Conservation (phyloP, 2,329 filamentous ascomycete genomes). For the Cladosporium sp. region DNA sequence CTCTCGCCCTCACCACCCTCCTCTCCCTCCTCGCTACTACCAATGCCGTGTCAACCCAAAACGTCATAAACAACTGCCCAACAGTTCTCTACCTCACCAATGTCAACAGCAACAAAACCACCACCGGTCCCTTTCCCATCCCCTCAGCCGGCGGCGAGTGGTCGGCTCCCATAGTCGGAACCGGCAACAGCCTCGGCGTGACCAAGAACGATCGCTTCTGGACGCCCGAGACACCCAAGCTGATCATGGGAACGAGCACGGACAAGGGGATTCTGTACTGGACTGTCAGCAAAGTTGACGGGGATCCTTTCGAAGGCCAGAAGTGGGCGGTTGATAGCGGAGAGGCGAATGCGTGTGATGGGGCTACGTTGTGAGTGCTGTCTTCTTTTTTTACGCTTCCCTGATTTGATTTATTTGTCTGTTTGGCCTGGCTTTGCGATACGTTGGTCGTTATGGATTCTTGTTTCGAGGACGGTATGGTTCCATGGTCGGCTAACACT, state of each 20-base stretch:
- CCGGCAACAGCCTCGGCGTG: conserved; percentile 29
- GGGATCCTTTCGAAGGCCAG: conserved; percentile 24
- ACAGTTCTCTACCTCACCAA: conserved; percentile 25
- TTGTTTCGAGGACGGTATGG: not conserved
- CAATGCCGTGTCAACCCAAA: conserved; percentile 15
- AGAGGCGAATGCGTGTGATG: conserved; percentile 8
- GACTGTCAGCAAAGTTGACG: conserved; percentile 24
- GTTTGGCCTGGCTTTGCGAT: not conserved
- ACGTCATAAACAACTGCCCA: conserved; percentile 27
- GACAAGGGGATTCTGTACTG: conserved; percentile 24
- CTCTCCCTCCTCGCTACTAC: conserved; percentile 16
- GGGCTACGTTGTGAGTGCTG: conserved; percentile 7
- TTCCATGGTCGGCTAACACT: not conserved
- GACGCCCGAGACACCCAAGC: conserved; percentile 20
- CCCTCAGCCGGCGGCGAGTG: conserved; percentile 21
- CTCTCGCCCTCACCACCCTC: conserved; percentile 13
- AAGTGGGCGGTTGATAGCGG: conserved; percentile 20
- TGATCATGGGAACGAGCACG: conserved; percentile 25
- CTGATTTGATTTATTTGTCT: not conserved
- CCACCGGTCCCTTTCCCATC: conserved; percentile 12
- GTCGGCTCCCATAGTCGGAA: conserved; percentile 19
- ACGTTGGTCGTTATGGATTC: not conserved
- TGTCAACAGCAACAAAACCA: conserved; percentile 20
- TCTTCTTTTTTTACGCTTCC: not conserved
- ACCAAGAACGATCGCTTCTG: conserved; percentile 25